These are phyloP conservation scores for Aspergillus flavus DNA, from an alignment of 2,329 filamentous ascomycete genomes.

Conservation along the genomic window DNA sequence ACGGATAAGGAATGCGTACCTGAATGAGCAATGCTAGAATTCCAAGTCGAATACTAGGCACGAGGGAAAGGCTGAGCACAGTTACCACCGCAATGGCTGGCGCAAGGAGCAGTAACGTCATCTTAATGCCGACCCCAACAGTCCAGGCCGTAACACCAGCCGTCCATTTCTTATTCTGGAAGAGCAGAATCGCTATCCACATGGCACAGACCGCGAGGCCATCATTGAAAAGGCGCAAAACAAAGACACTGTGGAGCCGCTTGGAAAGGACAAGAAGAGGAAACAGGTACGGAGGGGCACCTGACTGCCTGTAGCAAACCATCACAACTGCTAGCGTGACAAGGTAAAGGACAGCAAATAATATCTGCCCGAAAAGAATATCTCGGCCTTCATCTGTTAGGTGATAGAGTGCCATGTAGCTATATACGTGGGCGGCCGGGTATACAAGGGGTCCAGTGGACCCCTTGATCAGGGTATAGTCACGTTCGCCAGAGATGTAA, in stretches of 20 bases:
- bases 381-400: constrained; percentile 75
- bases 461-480: constrained; percentile 84
- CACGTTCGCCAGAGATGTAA: constrained; percentile 79
- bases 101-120: constrained; percentile 81
- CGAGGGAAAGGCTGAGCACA: constrained; percentile 71
- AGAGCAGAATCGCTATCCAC: constrained; percentile 76
- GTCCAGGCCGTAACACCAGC: constrained; percentile 73
- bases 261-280: constrained; percentile 87
- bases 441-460: constrained; percentile 93
- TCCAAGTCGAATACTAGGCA: constrained; percentile 67
- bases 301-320: constrained; percentile 66
- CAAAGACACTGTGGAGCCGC: constrained; percentile 87
- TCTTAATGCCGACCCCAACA: constrained; percentile 86
- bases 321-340: constrained; percentile 74
- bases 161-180: constrained; percentile 75
- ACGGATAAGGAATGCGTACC: constrained; percentile 45
- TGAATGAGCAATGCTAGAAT: constrained; percentile 78
- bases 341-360: constrained; percentile 83
- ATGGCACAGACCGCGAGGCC: constrained; percentile 83
- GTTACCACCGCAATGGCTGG: constrained; percentile 79
- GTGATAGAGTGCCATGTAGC: constrained; percentile 77
- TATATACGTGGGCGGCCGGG: constrained; percentile 90
- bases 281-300: constrained; percentile 77
- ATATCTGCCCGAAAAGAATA: constrained; percentile 76
- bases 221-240: constrained; percentile 95